phyloP scores from a whole-genome alignment of 305 asterid genomes.

The Fraxinus angustifolia region DNA sequence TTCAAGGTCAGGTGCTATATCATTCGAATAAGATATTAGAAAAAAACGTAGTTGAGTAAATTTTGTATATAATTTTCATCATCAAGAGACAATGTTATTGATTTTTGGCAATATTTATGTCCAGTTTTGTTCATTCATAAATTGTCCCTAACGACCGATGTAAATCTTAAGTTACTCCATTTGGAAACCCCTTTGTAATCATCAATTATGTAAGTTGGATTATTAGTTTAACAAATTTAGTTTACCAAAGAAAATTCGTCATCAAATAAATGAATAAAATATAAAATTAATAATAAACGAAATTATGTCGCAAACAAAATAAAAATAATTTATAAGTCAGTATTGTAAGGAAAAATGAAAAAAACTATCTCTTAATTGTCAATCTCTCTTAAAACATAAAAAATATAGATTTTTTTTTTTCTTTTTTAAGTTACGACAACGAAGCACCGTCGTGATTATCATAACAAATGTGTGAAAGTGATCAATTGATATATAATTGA shows the following conservation, averaged over 20 bases:
- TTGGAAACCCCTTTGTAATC: not conserved
- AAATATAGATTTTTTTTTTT: too few species aligned
- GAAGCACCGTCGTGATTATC: not conserved
- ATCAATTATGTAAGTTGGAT: not conserved
- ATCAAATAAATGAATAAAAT: not conserved
- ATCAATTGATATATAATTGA: not conserved
- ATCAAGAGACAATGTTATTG: not conserved
- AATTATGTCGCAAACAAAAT: not conserved
- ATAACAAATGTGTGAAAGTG: not conserved
- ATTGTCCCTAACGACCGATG: not conserved
- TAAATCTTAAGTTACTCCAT: not conserved
- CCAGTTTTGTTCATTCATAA: not conserved
- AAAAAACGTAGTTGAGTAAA: not conserved
- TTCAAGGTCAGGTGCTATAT: slow-evolving; percentile 90
- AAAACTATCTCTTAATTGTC: not conserved
- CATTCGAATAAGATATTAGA: slow-evolving; percentile 45
- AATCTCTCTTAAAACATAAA: not conserved
- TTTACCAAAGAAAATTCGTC: not conserved
- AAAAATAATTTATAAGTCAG: not conserved
- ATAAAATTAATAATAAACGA: not conserved
- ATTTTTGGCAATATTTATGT: not conserved
- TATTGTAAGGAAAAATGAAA: not conserved
- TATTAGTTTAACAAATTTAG: not conserved
- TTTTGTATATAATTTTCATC: not conserved
- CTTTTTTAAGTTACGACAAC: not conserved